Evolutionary conservation across 1,139 yeast genomes (phyloP).

Genomic region (Blastobotrys malaysiensis): DNA sequence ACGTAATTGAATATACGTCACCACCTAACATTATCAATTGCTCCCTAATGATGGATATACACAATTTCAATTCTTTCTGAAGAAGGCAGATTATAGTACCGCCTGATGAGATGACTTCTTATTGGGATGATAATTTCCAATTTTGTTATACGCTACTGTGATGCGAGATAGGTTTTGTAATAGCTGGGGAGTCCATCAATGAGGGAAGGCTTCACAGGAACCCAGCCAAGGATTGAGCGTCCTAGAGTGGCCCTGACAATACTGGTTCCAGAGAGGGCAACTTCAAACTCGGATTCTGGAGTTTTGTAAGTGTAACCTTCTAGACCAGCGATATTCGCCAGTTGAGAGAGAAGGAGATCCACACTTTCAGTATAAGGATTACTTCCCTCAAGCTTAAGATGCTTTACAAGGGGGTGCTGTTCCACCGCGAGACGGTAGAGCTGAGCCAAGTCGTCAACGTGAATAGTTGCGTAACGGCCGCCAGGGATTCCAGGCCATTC

Average conservation of each 20-base stretch:
- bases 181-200: conserved; percentile 5
- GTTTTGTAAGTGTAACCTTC: not conserved
- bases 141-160: not conserved
- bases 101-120: no score
- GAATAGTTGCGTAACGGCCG: conserved; percentile 6
- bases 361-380: conserved; percentile 4
- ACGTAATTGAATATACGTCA: no score
- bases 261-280: conserved; percentile 4
- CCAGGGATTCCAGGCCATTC: conserved; percentile 8
- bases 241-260: conserved; percentile 4
- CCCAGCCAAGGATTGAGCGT: conserved; percentile 4
- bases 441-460: conserved; percentile 5
- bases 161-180: conserved; percentile 2
- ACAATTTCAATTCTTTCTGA: no score
- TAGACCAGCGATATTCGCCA: not conserved
- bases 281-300: conserved; percentile 2
- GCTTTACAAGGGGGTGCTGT: conserved; percentile 4
- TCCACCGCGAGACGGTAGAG: conserved; percentile 5
- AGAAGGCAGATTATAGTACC: no score
- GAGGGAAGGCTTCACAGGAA: conserved; percentile 4
- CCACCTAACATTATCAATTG: no score
- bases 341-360: conserved; percentile 4
- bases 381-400: conserved; percentile 6
- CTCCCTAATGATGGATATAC: no score
- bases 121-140: no score